Percentiles rank a stretch among this genome's conserved stretches.
Conservation (phyloP, 2,329 filamentous ascomycete species). For the Rutstroemia sydowiana region DNA sequence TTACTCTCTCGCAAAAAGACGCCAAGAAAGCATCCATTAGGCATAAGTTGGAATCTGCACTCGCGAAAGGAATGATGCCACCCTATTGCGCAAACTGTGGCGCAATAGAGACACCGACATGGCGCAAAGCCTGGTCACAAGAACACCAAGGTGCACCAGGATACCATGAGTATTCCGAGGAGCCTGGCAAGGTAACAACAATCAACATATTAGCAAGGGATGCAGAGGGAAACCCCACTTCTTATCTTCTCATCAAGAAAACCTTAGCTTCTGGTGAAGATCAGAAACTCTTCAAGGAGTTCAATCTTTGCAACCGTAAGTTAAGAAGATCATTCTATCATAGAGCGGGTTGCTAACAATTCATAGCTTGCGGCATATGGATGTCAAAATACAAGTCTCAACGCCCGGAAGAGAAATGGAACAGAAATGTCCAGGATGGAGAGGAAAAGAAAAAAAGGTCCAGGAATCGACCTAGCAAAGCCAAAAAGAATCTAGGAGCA, state of each 20-base stretch:
- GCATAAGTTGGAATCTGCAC: slow-evolving; percentile 52
- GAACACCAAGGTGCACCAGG: slow-evolving; percentile 62
- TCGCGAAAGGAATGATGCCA: slow-evolving; percentile 76
- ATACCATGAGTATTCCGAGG: slow-evolving; percentile 63
- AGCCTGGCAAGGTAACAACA: slow-evolving; percentile 65
- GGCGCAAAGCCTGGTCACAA: slow-evolving; percentile 88
- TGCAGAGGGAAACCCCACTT: slow-evolving; percentile 51
- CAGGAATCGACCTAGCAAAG: slow-evolving; percentile 26
- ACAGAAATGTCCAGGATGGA: slow-evolving; percentile 36
- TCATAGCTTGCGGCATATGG: slow-evolving; percentile 80
- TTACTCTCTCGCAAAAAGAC: slow-evolving; percentile 4
- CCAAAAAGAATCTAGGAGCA: slow-evolving; percentile 15
- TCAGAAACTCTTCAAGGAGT: slow-evolving; percentile 60
- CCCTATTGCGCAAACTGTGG: slow-evolving; percentile 90
- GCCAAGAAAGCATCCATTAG: slow-evolving; percentile 32
- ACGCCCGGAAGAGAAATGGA: slow-evolving; percentile 79
- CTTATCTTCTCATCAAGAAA: slow-evolving; percentile 75
- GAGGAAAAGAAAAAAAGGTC: slow-evolving; percentile 38
- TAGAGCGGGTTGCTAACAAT: slow-evolving; percentile 20
- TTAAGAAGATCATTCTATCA: slow-evolving; percentile 23
- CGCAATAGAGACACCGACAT: slow-evolving; percentile 90
- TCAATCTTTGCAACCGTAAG: slow-evolving; percentile 82
- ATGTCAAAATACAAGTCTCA: slow-evolving; percentile 81
- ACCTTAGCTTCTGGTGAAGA: slow-evolving; percentile 54
- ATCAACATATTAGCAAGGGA: slow-evolving; percentile 62